phyloP scores from a whole-genome alignment of 441 rosid genomes.

The Euphorbia celastroides region DNA sequence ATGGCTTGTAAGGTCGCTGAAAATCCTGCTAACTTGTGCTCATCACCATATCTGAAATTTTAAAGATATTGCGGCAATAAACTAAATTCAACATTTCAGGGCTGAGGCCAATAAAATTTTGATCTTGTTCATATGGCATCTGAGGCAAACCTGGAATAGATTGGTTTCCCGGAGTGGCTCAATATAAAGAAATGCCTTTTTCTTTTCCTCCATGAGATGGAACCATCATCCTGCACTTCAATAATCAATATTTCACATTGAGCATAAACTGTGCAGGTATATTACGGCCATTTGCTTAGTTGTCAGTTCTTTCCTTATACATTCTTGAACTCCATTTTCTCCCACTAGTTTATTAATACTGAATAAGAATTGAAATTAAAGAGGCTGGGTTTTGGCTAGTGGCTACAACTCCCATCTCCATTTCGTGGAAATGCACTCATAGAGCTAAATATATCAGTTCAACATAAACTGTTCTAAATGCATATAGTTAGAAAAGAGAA shows the following conservation, averaged over 20 bases:
- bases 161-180: constrained; percentile 98
- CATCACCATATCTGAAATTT: constrained; percentile 83
- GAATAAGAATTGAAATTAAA: neutral
- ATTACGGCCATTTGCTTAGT: neutral
- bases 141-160: constrained; percentile 73
- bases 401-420: neutral
- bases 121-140: constrained; percentile 3
- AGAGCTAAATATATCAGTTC: neutral
- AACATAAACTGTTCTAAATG: neutral
- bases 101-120: neutral
- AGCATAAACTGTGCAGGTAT: neutral
- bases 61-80: constrained; percentile 1
- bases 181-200: constrained; percentile 92
- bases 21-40: constrained; percentile 95
- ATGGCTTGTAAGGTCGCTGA: constrained; percentile 98
- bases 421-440: neutral
- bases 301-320: neutral
- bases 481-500: neutral
- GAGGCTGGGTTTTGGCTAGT: neutral
- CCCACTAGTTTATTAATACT: neutral
- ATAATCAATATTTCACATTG: constrained; percentile 19
- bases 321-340: neutral
- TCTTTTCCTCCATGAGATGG: constrained; percentile 93
- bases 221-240: constrained; percentile 94
- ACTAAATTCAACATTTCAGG: neutral